These are phyloP conservation scores for Fusarium lyarnte DNA, from an alignment of 2,329 filamentous ascomycete species.

Conservation along the genomic window DNA sequence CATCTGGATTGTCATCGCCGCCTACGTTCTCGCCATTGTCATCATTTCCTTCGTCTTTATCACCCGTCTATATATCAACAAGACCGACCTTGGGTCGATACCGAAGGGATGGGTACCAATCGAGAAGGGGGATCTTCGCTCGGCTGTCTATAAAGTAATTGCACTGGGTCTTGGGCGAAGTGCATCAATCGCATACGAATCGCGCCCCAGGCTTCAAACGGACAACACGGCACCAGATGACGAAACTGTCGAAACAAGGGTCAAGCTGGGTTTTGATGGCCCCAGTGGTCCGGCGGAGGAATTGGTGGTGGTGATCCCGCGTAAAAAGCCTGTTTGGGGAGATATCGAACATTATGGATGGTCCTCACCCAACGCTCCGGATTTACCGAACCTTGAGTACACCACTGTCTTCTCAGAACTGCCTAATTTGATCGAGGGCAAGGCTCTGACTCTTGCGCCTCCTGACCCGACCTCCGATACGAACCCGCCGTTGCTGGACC, in stretches of 20 bases:
- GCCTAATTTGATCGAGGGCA: conserved; percentile 89
- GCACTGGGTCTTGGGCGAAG: conserved; percentile 77
- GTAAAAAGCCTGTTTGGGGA: conserved; percentile 74
- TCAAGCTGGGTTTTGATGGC: conserved; percentile 45
- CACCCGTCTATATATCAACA: conserved; percentile 86
- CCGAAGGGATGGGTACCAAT: conserved; percentile 88
- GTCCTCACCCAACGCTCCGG: conserved; percentile 79
- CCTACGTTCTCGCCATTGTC: conserved; percentile 77
- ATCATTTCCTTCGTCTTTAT: conserved; percentile 81
- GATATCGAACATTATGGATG: conserved; percentile 88
- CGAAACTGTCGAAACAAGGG: conserved; percentile 29
- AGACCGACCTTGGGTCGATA: conserved; percentile 80
- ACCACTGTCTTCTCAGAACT: conserved; percentile 82
- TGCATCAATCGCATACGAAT: conserved; percentile 81
- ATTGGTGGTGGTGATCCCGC: conserved; percentile 59
- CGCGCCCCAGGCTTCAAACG: conserved; percentile 46
- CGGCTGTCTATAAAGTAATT: conserved; percentile 80
- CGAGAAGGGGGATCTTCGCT: conserved; percentile 83
- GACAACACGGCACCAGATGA: conserved; percentile 27
- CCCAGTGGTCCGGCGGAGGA: conserved; percentile 51
- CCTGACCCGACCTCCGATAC: conserved; percentile 54
- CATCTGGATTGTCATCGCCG: conserved; percentile 81
- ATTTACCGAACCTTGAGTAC: conserved; percentile 86
- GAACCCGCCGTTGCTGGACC: conserved; percentile 64
- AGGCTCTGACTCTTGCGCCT: conserved; percentile 86